Evolutionary conservation across 1,284 basidiomycete species (phyloP), one percentile per base, ranked within the genome.

Genomic region (Apiotrichum akiyoshidainum): DNA sequence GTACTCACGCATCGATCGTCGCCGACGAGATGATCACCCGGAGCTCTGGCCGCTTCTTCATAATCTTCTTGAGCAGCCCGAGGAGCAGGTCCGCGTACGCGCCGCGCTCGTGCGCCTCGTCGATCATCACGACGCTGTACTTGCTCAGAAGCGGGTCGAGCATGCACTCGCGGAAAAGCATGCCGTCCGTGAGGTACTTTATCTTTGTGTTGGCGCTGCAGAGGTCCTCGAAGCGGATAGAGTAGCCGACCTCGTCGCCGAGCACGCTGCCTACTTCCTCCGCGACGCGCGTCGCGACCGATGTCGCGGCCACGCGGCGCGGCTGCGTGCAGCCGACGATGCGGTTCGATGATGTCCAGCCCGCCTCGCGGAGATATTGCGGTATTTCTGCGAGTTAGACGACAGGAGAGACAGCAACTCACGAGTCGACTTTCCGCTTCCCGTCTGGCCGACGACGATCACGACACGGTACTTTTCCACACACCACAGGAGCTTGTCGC

Each of bases 371-470:
- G 5, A 99, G 83, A 77, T 90, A 97, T 73, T 97, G 95, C 0
- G 96, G 95, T 54, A 99, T 83, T 76, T 98, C 92, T 92, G 69
- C 6, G 2, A 42, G 19, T 6, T 21, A 39, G 12, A 26, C 16
- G 16, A 54, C 42, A 12, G 1, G 13, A 26, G 10, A 39, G 34
- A 9, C 31, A 12, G 33, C n/a, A 19, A 82, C 87, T 74, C 66
- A 94, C 92, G 92, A 63, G 94, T 98, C 12, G 93, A 96, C 80
- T 99, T 99, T 58, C 96, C 95, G 59, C 90, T 96, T 5, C 95
- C 96, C 0, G 95, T 99, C 72, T 98, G 92, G 13, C 92, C 94
- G 22, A 98, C 89, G 7, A 83, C 86, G 54, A 99, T 91, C 3
- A 87, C 82, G 2, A 94, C 88, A 1, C 87, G 87, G 73, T 88